Evolutionary conservation across 768 basidiomycete genomes (phyloP).

Genomic region (Porphyrellus cyaneotinctus): DNA sequence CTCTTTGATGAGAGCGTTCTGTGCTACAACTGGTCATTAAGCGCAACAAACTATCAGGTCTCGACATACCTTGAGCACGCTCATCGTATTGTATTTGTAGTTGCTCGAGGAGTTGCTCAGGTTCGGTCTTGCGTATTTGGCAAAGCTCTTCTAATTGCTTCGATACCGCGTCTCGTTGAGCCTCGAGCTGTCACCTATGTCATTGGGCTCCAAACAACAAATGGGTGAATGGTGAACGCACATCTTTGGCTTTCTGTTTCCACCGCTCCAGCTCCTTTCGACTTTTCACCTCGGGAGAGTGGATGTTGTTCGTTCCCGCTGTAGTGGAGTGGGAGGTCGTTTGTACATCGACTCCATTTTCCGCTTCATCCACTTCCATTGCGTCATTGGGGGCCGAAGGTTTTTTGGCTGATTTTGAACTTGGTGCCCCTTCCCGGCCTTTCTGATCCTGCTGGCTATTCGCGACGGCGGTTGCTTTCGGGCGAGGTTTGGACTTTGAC

Average conservation of each 20-base stretch:
- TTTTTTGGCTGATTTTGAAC: constrained; percentile 12
- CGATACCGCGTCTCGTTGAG: constrained; percentile 45
- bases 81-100: constrained; percentile 50
- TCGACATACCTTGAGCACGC: constrained; percentile 45
- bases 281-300: constrained; percentile 7
- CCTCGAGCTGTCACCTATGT: constrained; percentile 26
- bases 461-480: constrained; percentile 5
- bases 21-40: constrained; percentile 39
- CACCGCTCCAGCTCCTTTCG: constrained; percentile 28
- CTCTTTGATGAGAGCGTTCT: constrained; percentile 44
- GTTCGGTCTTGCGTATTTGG: constrained; percentile 57
- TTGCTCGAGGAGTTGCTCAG: constrained; percentile 52
- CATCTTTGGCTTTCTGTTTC: constrained; percentile 31
- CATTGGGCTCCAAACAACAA: background rate
- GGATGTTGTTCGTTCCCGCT: constrained; percentile 11
- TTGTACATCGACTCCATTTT: background rate
- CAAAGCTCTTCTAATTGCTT: constrained; percentile 58
- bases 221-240: constrained; percentile 1
- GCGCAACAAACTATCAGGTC: background rate
- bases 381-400: background rate
- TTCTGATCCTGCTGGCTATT: constrained; percentile 9
- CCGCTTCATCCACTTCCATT: constrained; percentile 15
- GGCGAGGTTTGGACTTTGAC: constrained; percentile 17
- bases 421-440: constrained; percentile 6
- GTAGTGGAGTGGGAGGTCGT: constrained; percentile 1